Evolutionary conservation across 2,329 filamentous ascomycete genomes (phyloP), one percentile per base, ranked within the genome.

Genomic region (Colletotrichum lentis): DNA sequence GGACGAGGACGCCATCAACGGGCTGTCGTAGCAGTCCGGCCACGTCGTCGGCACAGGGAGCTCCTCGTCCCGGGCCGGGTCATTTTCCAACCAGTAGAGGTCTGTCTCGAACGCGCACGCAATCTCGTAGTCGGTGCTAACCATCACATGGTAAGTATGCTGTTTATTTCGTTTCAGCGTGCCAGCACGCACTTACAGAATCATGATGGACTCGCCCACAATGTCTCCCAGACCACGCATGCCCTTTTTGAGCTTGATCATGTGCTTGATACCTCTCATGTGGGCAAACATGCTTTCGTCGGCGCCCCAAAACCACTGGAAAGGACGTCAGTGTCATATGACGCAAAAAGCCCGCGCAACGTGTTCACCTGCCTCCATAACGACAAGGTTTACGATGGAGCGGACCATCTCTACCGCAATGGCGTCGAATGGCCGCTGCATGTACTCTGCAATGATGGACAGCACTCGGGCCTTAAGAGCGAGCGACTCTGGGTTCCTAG

Each of bases 271-370:
- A 10, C 76, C 76, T 41, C 69, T 72, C 70, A 77, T 72, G 57
- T 78, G 76, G 24, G 74, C 73, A 49, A 74, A 65, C 70, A 77
- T 76, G 54, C 71, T 75, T 16, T 73, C 73, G 16, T 77, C 75
- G 8, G 73, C 70, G 24, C 76, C 71, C 71, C 69, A 73, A 16
- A 71, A 72, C 73, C 73, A 74, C 64, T 62, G 44, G 8, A 3
- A 37, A 2, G 6, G 14, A 12, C 18, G 35, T 59, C 43, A 58
- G 16, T 18, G 3, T 31, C 27, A 31, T 31, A 31, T 52, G 16
- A 27, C 4, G 16, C 20, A 16, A 2, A 20, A 12, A 31, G 12
- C 16, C 41, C 5, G 11, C 20, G 3, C 2, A n/a, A 18, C n/a
- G 11, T 55, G 12, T 24, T 12, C 24, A 22, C 63, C 54, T 57